Percentiles rank a stretch among this genome's conserved stretches.
phyloP scores from a whole-genome alignment of 495 filamentous ascomycete genomes.

The Aspergillus ellipticus region DNA sequence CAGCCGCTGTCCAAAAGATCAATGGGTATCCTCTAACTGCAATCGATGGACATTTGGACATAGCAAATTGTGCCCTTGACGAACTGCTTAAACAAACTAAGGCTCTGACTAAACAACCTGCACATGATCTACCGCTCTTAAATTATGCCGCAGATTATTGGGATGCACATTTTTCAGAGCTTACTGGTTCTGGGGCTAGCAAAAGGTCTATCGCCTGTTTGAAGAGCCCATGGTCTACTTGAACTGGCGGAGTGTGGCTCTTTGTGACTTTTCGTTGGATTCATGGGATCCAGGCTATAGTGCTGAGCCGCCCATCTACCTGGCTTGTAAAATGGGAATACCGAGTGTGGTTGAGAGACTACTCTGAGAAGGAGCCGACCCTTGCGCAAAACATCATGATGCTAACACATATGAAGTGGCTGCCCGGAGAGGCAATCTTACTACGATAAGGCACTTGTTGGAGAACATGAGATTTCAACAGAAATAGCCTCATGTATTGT shows the following conservation, averaged over 20 bases:
- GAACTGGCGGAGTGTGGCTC: background rate
- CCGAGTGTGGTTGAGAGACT: too few species aligned
- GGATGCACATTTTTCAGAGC: background rate
- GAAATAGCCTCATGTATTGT: too few species aligned
- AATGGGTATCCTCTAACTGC: conserved; percentile 1
- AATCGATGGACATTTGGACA: background rate
- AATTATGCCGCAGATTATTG: conserved; percentile 2
- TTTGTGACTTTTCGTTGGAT: too few species aligned
- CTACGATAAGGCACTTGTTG: too few species aligned
- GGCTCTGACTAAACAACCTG: background rate
- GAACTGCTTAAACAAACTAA: background rate
- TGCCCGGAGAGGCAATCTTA: too few species aligned
- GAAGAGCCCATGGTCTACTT: conserved; percentile 1
- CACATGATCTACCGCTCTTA: background rate
- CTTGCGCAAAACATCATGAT: too few species aligned
- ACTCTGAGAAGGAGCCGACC: too few species aligned
- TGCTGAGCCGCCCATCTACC: background rate
- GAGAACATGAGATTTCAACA: too few species aligned
- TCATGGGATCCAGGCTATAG: too few species aligned
- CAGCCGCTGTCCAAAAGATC: background rate
- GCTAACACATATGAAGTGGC: too few species aligned
- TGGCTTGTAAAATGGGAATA: too few species aligned
- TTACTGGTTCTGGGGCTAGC: background rate
- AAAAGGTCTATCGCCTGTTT: conserved; percentile 3
- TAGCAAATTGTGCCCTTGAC: background rate